Conservation (phyloP, 805 yeast genomes). For the Saturnispora serradocipensis region DNA sequence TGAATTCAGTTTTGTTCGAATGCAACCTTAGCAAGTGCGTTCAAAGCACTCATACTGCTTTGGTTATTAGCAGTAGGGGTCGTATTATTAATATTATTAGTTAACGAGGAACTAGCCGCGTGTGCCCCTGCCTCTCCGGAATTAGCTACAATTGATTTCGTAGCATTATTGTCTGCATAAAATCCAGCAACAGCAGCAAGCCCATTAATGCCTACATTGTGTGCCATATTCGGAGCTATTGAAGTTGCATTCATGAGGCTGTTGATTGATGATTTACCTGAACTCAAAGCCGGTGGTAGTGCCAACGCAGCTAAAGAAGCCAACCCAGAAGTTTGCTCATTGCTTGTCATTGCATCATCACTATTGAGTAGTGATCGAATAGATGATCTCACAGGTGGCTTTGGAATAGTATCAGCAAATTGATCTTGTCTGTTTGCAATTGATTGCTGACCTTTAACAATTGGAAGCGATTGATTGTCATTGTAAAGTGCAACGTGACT, state of each 20-base stretch:
- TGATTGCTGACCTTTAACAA: background rate
- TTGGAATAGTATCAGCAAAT: background rate
- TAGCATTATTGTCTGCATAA: background rate
- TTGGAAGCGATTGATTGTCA: background rate
- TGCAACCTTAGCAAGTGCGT: constrained; percentile 31
- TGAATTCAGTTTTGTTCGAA: constrained; percentile 23
- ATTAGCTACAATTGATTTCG: background rate
- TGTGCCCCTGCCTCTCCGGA: background rate
- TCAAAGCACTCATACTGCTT: constrained; percentile 27
- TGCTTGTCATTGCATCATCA: background rate
- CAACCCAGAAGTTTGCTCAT: background rate
- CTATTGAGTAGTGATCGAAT: constrained; percentile 7
- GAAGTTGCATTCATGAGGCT: background rate
- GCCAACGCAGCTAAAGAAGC: background rate
- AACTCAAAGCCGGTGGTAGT: background rate
- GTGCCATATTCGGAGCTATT: background rate
- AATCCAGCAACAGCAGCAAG: constrained; percentile 7
- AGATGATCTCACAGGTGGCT: background rate
- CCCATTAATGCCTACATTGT: constrained; percentile 2
- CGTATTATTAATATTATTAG: background rate
- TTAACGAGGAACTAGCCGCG: background rate
- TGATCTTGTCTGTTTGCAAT: background rate
- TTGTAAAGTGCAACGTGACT: background rate
- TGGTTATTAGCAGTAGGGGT: constrained; percentile 4
- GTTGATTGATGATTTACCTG: background rate